Conservation (phyloP, 352 stramenopile genomes). For the Pythium periplocum region DNA sequence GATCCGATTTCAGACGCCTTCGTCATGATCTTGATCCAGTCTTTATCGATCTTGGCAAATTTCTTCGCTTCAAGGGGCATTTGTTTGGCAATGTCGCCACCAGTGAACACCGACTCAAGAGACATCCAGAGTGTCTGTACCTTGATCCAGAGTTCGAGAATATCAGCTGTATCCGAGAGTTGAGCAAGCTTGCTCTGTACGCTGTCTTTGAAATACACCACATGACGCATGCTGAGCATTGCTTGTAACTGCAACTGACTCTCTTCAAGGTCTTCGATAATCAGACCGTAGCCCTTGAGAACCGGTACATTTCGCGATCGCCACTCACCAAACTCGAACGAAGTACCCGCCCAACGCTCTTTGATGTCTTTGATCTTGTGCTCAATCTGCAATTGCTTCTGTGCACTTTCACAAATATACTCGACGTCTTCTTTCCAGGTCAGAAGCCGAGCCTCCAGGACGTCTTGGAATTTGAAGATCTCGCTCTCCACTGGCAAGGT, state of each 20-base stretch:
- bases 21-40: conserved; percentile 89
- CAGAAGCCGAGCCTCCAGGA: conserved; percentile 76
- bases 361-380: conserved; percentile 86
- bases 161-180: conserved; percentile 85
- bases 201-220: conserved; percentile 83
- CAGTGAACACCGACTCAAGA: conserved; percentile 90
- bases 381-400: conserved; percentile 90
- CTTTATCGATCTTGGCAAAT: conserved; percentile 91
- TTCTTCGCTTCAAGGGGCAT: conserved; percentile 91
- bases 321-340: conserved; percentile 87
- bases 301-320: conserved; percentile 67
- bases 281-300: conserved; percentile 66
- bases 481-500: conserved; percentile 65
- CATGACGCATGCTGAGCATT: conserved; percentile 86
- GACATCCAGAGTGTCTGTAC: conserved; percentile 90
- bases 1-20: conserved; percentile 75
- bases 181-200: conserved; percentile 76
- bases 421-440: conserved; percentile 79
- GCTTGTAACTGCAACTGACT: conserved; percentile 85
- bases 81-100: conserved; percentile 90
- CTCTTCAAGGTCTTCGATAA: conserved; percentile 89
- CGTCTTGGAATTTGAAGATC: conserved; percentile 66
- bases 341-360: conserved; percentile 65
- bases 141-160: conserved; percentile 88
- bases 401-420: conserved; percentile 86